Base-by-base conservation (phyloP, 495 filamentous ascomycete species). In the Hypomontagnella submonticulosa region DNA sequence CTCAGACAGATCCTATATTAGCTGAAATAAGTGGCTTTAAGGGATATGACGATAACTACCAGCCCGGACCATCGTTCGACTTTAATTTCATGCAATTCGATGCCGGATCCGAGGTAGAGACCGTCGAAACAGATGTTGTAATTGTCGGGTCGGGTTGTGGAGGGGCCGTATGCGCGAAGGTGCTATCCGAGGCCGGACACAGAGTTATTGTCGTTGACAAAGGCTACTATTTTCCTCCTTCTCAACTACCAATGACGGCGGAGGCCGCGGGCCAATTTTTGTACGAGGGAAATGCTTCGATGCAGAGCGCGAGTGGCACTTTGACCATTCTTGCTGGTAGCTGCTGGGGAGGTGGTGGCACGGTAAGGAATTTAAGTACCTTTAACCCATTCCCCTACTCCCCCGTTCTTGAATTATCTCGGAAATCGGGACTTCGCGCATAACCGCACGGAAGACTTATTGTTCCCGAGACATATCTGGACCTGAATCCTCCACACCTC, bases 81-180 rank as follows among this genome's bases (percentile, higher is more conserved):
- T 83, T 74, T 49, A 61, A 76, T 0, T 89, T 88, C 60, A 60
- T 87, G 43, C 81, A 88, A 57, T 79, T 83, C 43, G 70, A 65
- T 2, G 23, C 70, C 5, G 57, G 57, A 19, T n/a, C 54, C n/a
- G 70, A 72, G 16, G 67, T 62, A n/a, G 75, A 64, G 54, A 83
- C 79, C 0, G 71, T 97, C 50, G 87, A 93, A 37, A 88, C 88
- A 3, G 93, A 97, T 71, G 87, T 96, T 1, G 87, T 96, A 12
- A 86, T 97, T 59, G 83, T 97, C 4, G 93, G 93, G 1, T 93
- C 90, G 50, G 93, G 93, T 13, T 94, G 90, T 67, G 93, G 93
- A 48, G 92, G 90, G n/a, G 90, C 81, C 0, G 92, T 97, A 0
- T 85, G 83, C 27, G 92, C 93, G 10, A 92, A 92, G 76, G 89